phyloP scores from a whole-genome alignment of 2,329 filamentous ascomycete species.

The Lachnellula arida region DNA sequence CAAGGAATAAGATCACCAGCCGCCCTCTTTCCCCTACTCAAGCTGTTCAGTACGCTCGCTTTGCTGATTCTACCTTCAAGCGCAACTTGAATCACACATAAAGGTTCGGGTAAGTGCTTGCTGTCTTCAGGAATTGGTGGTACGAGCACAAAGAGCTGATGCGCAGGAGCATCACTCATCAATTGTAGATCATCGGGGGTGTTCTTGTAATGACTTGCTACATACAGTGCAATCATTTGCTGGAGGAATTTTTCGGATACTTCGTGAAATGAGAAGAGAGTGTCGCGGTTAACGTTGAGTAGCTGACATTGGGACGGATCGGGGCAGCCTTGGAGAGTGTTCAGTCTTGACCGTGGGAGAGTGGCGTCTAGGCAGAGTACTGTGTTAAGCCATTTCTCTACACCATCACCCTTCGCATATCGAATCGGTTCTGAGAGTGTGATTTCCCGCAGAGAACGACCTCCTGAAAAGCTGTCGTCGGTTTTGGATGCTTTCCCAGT shows the following conservation, averaged over 20 bases:
- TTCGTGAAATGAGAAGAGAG: conserved; percentile 94
- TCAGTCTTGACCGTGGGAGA: conserved; percentile 54
- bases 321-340: conserved; percentile 59
- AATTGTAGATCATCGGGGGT: conserved; percentile 96
- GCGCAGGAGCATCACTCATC: conserved; percentile 95
- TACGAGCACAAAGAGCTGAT: conserved; percentile 92
- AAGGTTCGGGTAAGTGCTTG: conserved; percentile 79
- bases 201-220: conserved; percentile 97
- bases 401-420: conserved; percentile 83
- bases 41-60: conserved; percentile 83
- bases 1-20: conserved; percentile 94
- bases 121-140: conserved; percentile 75
- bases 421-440: conserved; percentile 91
- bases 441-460: conserved; percentile 82
- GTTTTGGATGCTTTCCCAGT: conserved; percentile 70
- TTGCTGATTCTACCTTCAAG: conserved; percentile 93
- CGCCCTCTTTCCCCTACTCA: conserved; percentile 84
- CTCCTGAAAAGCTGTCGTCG: conserved; percentile 54
- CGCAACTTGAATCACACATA: conserved; percentile 91
- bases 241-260: conserved; percentile 96
- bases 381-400: conserved; percentile 95
- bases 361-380: conserved; percentile 92
- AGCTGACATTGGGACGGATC: conserved; percentile 90
- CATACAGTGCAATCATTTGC: conserved; percentile 96
- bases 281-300: conserved; percentile 91